phyloP scores from a whole-genome alignment of 1,284 basidiomycete genomes.

The Tylopilus sp. region DNA sequence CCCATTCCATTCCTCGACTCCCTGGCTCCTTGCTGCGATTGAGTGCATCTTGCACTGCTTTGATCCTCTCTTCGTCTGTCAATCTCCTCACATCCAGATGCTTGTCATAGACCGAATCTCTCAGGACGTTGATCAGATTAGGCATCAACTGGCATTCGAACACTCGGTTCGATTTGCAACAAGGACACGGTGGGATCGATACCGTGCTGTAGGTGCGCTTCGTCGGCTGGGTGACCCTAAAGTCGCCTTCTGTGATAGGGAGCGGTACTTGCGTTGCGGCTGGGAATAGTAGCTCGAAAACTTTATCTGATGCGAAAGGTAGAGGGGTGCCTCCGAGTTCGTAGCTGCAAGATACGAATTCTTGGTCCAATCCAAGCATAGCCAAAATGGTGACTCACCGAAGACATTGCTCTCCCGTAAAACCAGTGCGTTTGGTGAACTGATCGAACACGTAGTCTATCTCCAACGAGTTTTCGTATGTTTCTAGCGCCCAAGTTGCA shows the following conservation, averaged over 20 bases:
- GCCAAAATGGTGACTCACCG: slow-evolving; percentile 45
- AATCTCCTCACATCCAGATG: slow-evolving; percentile 33
- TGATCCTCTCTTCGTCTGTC: slow-evolving; percentile 58
- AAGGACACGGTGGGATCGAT: slow-evolving; percentile 52
- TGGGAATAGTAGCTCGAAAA: slow-evolving; percentile 73
- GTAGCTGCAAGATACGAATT: slow-evolving; percentile 49
- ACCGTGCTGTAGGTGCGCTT: slow-evolving; percentile 50
- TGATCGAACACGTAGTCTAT: slow-evolving; percentile 75
- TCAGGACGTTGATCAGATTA: slow-evolving; percentile 73
- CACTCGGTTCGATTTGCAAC: slow-evolving; percentile 56
- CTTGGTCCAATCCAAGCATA: slow-evolving; percentile 1
- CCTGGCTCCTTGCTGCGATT: slow-evolving; percentile 41
- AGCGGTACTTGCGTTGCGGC: slow-evolving; percentile 40
- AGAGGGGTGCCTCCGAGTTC: slow-evolving; percentile 71
- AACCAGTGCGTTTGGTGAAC: slow-evolving; percentile 66
- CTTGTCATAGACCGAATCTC: slow-evolving; percentile 27
- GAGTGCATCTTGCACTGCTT: slow-evolving; percentile 50
- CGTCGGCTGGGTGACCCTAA: slow-evolving; percentile 47
- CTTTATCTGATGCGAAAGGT: slow-evolving; percentile 64
- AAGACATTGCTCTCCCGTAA: slow-evolving; percentile 73
- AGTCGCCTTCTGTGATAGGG: slow-evolving; percentile 55
- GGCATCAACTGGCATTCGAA: slow-evolving; percentile 90
- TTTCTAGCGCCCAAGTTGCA: slow-evolving; percentile 59
- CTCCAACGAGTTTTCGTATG: slow-evolving; percentile 73
- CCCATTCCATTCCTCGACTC: slow-evolving; percentile 74